A percentile compares a stretch with the other conserved stretches of the same genome.
These are phyloP conservation scores for Spathaspora hagerdaliae DNA, from an alignment of 805 yeast genomes.

Conservation along the genomic window DNA sequence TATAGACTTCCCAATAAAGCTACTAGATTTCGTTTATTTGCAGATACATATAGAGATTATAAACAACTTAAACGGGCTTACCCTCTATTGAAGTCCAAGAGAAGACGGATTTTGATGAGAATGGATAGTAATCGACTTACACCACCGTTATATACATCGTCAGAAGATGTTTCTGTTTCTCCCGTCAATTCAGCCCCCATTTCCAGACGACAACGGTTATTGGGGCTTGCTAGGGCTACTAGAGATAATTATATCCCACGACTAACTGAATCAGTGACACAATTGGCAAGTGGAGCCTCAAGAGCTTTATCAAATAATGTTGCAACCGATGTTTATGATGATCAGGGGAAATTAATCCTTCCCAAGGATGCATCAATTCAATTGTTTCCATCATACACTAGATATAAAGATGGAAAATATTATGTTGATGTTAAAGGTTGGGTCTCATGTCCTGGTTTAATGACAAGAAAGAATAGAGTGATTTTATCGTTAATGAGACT, in stretches of 20 bases:
- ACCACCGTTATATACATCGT: background rate
- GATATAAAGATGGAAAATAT: conserved; percentile 20
- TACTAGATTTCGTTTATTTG: conserved; percentile 21
- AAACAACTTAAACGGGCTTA: conserved; percentile 17
- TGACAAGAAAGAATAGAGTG: conserved; percentile 67
- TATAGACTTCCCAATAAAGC: conserved; percentile 4
- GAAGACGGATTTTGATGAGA: background rate
- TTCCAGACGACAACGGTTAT: conserved; percentile 43
- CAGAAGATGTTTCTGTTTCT: background rate
- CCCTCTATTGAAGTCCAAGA: conserved; percentile 10
- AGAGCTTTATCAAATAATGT: conserved; percentile 18
- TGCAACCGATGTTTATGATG: conserved; percentile 23
- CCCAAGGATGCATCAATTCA: conserved; percentile 61
- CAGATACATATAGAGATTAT: conserved; percentile 31
- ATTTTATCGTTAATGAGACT: conserved; percentile 68
- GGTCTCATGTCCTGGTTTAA: conserved; percentile 64
- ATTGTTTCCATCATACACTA: conserved; percentile 39
- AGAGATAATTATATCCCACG: conserved; percentile 56
- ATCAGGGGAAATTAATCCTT: conserved; percentile 25
- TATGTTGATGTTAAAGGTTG: conserved; percentile 68
- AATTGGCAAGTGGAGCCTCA: conserved; percentile 45
- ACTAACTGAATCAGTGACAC: conserved; percentile 44
- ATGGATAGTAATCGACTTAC: background rate
- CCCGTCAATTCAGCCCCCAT: background rate
- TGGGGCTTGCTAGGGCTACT: conserved; percentile 51